Evolutionary conservation across 1,139 yeast species (phyloP).

Genomic region (Yamadazyma triangularis): DNA sequence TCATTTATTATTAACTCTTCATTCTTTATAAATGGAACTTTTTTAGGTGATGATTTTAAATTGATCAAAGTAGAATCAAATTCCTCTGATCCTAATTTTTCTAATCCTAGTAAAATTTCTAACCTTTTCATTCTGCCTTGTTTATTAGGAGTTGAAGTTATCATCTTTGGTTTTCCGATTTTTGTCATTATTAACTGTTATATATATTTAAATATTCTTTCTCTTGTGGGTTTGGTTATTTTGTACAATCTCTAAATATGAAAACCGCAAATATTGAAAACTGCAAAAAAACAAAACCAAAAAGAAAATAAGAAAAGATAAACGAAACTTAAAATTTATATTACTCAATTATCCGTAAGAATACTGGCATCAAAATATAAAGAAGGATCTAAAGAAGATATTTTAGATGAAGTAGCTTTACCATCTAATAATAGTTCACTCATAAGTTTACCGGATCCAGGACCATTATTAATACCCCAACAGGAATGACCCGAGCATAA

Average conservation of each 20-base stretch:
- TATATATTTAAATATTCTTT: no score
- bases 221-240: no score
- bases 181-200: not conserved
- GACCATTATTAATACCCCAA: slow-evolving; percentile 98
- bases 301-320: no score
- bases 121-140: not conserved
- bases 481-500: slow-evolving; percentile 94
- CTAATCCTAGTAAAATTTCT: not conserved
- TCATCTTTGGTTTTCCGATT: not conserved
- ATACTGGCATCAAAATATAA: slow-evolving; percentile 76
- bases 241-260: no score
- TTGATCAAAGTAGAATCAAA: slow-evolving; percentile 4
- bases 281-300: no score
- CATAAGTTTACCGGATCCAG: slow-evolving; percentile 91
- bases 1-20: not conserved
- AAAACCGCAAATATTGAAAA: no score
- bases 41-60: not conserved
- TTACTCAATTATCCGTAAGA: slow-evolving; percentile 36
- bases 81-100: slow-evolving; percentile 1
- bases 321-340: no score
- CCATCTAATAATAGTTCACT: slow-evolving; percentile 87
- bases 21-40: no score
- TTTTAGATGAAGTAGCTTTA: slow-evolving; percentile 70
- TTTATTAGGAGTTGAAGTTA: not conserved
- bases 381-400: slow-evolving; percentile 78